Evolutionary conservation across 2,329 filamentous ascomycete genomes (phyloP).

Genomic region (Podosphaera leucotricha): DNA sequence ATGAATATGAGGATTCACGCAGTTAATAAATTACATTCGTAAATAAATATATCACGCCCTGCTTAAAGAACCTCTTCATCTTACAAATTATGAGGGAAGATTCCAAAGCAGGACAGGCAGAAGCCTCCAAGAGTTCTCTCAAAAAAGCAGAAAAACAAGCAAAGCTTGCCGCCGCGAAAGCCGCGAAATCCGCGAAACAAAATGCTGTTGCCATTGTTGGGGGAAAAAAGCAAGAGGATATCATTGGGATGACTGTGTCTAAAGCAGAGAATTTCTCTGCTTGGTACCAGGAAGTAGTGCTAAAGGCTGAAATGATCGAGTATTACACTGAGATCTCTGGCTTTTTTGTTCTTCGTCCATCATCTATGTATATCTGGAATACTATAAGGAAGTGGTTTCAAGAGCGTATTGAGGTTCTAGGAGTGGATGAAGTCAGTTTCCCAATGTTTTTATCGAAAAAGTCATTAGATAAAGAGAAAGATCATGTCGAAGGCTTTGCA

Average conservation of each 20-base stretch:
- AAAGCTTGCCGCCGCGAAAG: conserved; percentile 35
- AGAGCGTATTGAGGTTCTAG: conserved; percentile 63
- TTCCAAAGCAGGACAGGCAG: conserved; percentile 9
- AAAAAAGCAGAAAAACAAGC: conserved; percentile 44
- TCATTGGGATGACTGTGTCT: conserved; percentile 70
- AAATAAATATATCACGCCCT: no score
- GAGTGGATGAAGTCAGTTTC: conserved; percentile 89
- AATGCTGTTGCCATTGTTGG: conserved; percentile 26
- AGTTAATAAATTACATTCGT: no score
- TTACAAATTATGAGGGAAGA: conserved; percentile 8
- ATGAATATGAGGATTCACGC: no score
- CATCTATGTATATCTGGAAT: conserved; percentile 44
- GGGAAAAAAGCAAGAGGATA: conserved; percentile 37
- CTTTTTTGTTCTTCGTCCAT: conserved; percentile 74
- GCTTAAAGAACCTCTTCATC: no score
- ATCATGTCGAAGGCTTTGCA: conserved; percentile 96
- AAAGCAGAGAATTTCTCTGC: conserved; percentile 74
- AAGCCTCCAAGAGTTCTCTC: conserved; percentile 35
- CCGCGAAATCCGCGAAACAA: conserved; percentile 28
- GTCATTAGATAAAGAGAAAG: conserved; percentile 59
- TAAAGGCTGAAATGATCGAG: conserved; percentile 92
- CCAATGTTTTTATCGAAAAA: conserved; percentile 87
- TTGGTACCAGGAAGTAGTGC: conserved; percentile 96
- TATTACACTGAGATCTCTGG: conserved; percentile 89
- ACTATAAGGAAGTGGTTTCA: conserved; percentile 44